Conservation (phyloP, 805 yeast genomes). For the Sporopachydermia quercuum region DNA sequence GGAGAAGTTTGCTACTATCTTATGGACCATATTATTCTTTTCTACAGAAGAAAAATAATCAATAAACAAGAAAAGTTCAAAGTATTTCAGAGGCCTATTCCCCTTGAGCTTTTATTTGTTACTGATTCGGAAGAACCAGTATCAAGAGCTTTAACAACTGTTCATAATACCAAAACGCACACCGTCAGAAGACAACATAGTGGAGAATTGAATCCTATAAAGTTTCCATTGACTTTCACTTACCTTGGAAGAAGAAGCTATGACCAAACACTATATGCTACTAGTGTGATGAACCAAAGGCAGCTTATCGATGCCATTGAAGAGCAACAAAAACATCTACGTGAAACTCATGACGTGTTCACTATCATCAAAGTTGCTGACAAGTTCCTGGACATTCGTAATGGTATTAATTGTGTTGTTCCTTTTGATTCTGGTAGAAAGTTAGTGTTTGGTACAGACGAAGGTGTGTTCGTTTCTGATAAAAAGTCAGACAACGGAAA, state of each 20-base stretch:
- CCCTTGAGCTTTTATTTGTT: conserved; percentile 57
- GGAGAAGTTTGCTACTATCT: conserved; percentile 77
- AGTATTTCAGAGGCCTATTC: conserved; percentile 82
- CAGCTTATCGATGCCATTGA: conserved; percentile 69
- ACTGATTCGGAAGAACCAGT: conserved; percentile 74
- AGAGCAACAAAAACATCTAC: conserved; percentile 61
- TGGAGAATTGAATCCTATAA: conserved; percentile 10
- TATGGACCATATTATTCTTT: conserved; percentile 75
- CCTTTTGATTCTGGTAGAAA: conserved; percentile 93
- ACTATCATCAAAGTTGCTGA: conserved; percentile 63
- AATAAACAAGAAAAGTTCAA: conserved; percentile 85
- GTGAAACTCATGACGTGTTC: conserved; percentile 64
- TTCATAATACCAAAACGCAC: conserved; percentile 17
- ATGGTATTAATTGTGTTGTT: conserved; percentile 79
- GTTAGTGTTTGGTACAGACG: conserved; percentile 78
- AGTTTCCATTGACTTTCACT: conserved; percentile 31
- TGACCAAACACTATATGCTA: conserved; percentile 25
- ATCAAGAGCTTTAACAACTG: conserved; percentile 27
- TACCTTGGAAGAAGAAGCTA: conserved; percentile 35
- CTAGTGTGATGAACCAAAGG: conserved; percentile 43
- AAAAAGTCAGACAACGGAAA: conserved; percentile 38
- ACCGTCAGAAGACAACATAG: conserved; percentile 12
- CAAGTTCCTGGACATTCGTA: conserved; percentile 54
- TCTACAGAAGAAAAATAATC: conserved; percentile 73
- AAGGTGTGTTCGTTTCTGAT: conserved; percentile 77